A percentile compares a stretch with the other conserved stretches of the same genome.
Conservation (phyloP, 2,329 filamentous ascomycete genomes). For the Polychaeton citri region DNA sequence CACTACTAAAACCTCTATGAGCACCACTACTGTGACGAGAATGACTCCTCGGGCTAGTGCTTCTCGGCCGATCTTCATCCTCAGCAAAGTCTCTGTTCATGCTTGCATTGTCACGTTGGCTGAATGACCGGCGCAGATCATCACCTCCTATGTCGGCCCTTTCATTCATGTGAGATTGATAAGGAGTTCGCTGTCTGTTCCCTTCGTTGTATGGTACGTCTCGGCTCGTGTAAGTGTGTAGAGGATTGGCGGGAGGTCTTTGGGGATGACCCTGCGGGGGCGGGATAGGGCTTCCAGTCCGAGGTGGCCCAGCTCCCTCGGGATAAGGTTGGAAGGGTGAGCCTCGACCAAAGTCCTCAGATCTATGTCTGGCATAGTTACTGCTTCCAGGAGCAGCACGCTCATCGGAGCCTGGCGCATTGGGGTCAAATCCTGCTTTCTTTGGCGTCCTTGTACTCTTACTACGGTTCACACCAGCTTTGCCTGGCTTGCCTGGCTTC, state of each 20-base stretch:
- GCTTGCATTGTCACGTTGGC: slow-evolving; percentile 32
- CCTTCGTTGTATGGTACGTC: slow-evolving; percentile 32
- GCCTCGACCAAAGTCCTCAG: slow-evolving; percentile 14
- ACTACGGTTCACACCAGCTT: slow-evolving; percentile 24
- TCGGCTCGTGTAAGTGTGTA: slow-evolving; percentile 21
- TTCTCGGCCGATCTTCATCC: slow-evolving; percentile 8
- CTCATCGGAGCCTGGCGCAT: slow-evolving; percentile 46
- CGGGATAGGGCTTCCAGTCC: slow-evolving; percentile 21
- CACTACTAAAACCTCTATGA: neutral
- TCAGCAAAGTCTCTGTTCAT: slow-evolving; percentile 9
- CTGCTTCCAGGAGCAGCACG: slow-evolving; percentile 31
- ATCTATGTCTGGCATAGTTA: slow-evolving; percentile 15
- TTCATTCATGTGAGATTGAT: slow-evolving; percentile 42
- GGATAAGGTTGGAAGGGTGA: neutral
- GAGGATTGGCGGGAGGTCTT: slow-evolving; percentile 25
- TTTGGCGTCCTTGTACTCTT: slow-evolving; percentile 30
- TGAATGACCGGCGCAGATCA: slow-evolving; percentile 39
- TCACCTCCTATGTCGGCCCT: slow-evolving; percentile 42
- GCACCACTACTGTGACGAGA: neutral
- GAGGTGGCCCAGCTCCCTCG: slow-evolving; percentile 3
- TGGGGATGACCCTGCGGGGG: slow-evolving; percentile 23
- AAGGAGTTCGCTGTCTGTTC: slow-evolving; percentile 39
- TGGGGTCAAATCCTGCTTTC: slow-evolving; percentile 45
- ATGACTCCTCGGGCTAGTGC: slow-evolving; percentile 10
- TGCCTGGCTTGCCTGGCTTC: no score